Evolutionary conservation across 2,329 filamentous ascomycete species (phyloP), one percentile per base, ranked within the genome.

Genomic region (Magnaporthales sp.): DNA sequence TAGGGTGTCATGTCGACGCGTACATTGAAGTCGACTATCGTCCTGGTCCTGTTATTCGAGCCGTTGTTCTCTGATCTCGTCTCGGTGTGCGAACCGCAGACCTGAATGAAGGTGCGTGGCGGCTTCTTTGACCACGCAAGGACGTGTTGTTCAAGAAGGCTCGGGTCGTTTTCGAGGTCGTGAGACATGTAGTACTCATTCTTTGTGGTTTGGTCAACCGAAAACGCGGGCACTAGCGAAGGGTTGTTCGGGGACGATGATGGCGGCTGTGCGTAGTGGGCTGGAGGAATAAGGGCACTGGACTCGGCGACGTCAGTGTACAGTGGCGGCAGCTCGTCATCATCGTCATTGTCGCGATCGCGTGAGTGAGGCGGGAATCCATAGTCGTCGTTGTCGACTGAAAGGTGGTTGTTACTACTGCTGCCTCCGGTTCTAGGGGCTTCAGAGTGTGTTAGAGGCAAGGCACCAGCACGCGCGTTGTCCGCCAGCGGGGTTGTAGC

Each of bases 1-100:
- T 86, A 82, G 4, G 84, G 81, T 1, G 85, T 87, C 69, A 90
- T 76, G 67, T 89, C 86, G 68, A 89, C 75, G 24, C 76, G 76
- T 66, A 89, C 75, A 72, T 86, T 82, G 71, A 90, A 90, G 73
- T 90, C 87, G 26, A 81, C 81, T 7, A 87, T 75, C 10, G 75
- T 77, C 51, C 75, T 77, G 70, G 83, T 80, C n/a, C 77, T 78
- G 72, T 83, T 83, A 22, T 58, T 58, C 54, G 54, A 58, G 2
- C 54, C 24, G 69, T 80, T 77, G 67, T 80, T 75, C 68, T 77
- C 77, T 65, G 80, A 77, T 54, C 75, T 75, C 4, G 76, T 80
- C 73, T 84, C 77, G 13, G 71, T 76, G 74, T 89, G 86, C 4
- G 80, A 80, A 65, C 87, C 87, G 32, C 78, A 76, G 58, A 89